Percentiles rank a stretch among this genome's conserved stretches.
Conservation (phyloP, 2,329 filamentous ascomycete species). For the Fusarium nodosum region DNA sequence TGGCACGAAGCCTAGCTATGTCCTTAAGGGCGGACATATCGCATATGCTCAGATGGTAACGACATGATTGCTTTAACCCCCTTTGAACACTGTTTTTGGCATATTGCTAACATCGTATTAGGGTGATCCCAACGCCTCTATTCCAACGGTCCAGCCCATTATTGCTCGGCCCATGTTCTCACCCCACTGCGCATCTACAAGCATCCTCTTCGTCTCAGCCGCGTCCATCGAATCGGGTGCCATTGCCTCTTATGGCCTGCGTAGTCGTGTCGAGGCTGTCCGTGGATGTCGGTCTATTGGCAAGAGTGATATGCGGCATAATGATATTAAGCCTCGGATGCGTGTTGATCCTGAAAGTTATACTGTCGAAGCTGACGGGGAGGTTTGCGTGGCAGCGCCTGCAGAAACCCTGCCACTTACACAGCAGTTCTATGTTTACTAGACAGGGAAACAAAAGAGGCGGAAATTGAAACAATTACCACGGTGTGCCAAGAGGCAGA, state of each 20-base stretch:
- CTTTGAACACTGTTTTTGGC: not conserved
- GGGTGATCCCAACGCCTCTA: conserved; percentile 86
- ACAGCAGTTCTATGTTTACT: conserved; percentile 84
- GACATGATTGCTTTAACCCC: conserved; percentile 46
- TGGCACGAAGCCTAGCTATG: conserved; percentile 83
- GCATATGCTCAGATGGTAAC: conserved; percentile 83
- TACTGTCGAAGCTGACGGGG: conserved; percentile 85
- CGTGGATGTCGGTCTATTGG: conserved; percentile 79
- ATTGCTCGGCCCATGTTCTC: conserved; percentile 90
- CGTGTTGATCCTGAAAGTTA: conserved; percentile 93
- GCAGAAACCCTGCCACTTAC: conserved; percentile 78
- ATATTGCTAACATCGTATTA: conserved; percentile 51
- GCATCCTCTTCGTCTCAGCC: conserved; percentile 86
- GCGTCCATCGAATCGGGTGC: conserved; percentile 76
- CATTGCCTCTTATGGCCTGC: conserved; percentile 79
- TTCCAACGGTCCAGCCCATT: conserved; percentile 88
- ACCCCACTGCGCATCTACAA: conserved; percentile 76
- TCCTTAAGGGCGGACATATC: conserved; percentile 91
- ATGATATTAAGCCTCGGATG: conserved; percentile 87
- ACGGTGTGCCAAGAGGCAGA: conserved; percentile 1
- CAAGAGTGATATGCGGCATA: conserved; percentile 93
- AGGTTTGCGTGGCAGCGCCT: conserved; percentile 79
- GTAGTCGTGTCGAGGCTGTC: conserved; percentile 85
- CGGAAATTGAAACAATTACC: conserved; percentile 6
- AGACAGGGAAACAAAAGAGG: conserved; percentile 29